These are phyloP conservation scores for Groenewaldozyma tartarivorans DNA, from an alignment of 805 yeast genomes.

Conservation along the genomic window DNA sequence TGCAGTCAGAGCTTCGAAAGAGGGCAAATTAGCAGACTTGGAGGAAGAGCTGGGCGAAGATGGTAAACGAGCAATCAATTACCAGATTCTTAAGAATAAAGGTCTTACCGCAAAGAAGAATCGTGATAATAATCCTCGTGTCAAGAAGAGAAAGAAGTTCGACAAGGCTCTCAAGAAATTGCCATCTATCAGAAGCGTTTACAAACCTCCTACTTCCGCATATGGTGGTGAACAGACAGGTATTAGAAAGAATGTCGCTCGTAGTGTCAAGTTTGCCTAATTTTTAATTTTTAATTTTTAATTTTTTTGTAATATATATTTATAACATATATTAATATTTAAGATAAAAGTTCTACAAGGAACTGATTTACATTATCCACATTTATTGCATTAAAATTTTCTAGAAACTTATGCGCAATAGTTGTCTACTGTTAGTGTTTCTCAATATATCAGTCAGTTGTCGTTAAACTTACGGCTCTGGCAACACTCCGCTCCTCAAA, in stretches of 20 bases:
- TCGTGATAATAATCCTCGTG: constrained; percentile 92
- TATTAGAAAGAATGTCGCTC: constrained; percentile 88
- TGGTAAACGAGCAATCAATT: constrained; percentile 92
- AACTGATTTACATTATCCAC: no score
- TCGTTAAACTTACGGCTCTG: constrained; percentile 11
- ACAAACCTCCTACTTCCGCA: constrained; percentile 61
- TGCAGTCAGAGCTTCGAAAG: constrained; percentile 73
- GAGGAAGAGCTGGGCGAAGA: constrained; percentile 49
- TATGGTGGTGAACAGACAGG: constrained; percentile 95
- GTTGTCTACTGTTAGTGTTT: neutral
- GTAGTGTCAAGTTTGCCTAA: constrained; percentile 60
- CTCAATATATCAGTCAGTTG: neutral
- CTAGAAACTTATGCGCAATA: no score
- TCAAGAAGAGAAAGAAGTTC: constrained; percentile 95
- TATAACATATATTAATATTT: no score
- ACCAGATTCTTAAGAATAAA: constrained; percentile 91
- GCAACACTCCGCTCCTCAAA: neutral
- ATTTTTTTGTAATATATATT: no score
- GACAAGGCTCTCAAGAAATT: constrained; percentile 92
- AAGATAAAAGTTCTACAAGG: no score
- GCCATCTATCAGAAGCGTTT: constrained; percentile 84
- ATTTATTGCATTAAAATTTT: no score
- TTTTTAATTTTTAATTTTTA: constrained; percentile 8
- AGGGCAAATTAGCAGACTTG: constrained; percentile 71
- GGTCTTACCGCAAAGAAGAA: constrained; percentile 90